Percentiles rank a stretch among this genome's conserved stretches.
Conservation (phyloP, 2,329 filamentous ascomycete genomes). For the Neonectria faginata region DNA sequence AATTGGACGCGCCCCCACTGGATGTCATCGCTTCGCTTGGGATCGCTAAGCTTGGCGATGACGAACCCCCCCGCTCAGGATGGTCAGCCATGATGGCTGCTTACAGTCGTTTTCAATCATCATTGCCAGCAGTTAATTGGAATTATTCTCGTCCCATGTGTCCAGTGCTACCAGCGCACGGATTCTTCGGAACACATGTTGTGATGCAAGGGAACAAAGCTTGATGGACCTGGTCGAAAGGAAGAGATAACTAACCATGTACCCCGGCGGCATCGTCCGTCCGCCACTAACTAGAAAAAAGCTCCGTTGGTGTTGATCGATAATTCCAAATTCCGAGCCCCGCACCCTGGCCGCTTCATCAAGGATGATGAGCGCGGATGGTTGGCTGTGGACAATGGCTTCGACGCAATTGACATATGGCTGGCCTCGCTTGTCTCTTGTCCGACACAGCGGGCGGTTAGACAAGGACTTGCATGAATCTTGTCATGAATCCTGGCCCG, state of each 20-base stretch:
- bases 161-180: background rate
- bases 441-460: conserved; percentile 16
- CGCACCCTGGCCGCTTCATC: conserved; percentile 1
- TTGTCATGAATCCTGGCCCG: background rate
- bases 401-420: conserved; percentile 15
- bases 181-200: background rate
- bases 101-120: conserved; percentile 22
- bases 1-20: conserved; percentile 19
- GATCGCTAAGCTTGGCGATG: conserved; percentile 19
- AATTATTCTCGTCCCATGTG: background rate
- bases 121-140: conserved; percentile 4
- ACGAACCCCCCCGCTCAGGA: conserved; percentile 24
- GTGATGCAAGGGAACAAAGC: background rate
- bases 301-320: conserved; percentile 6
- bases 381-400: conserved; percentile 15
- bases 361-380: conserved; percentile 9
- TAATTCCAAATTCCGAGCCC: conserved; percentile 27
- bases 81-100: conserved; percentile 25
- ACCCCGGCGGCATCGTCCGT: background rate
- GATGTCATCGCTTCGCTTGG: conserved; percentile 5
- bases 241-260: background rate
- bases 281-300: conserved; percentile 4
- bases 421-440: conserved; percentile 15
- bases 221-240: background rate
- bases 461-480: background rate